Percentiles rank a stretch among this genome's conserved stretches.
phyloP scores from a whole-genome alignment of 371 early-diverging fungal genomes.

The Mortierella sp. region DNA sequence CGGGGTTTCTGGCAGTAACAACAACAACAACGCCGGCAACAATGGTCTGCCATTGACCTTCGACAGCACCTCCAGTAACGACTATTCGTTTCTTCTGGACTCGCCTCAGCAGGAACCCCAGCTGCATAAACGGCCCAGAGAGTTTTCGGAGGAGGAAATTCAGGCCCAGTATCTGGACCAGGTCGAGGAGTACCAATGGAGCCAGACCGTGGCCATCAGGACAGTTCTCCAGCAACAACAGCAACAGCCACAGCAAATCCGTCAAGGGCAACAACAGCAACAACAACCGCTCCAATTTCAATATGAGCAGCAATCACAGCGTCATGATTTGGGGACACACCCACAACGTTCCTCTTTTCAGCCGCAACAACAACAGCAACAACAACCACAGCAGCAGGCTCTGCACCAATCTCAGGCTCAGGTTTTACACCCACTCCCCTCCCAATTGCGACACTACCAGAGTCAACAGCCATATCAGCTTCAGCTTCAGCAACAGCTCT shows the following conservation, averaged over 20 bases:
- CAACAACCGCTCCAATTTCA: conserved; percentile 23
- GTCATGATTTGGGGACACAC: conserved; percentile 10
- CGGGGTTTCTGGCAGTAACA: not conserved
- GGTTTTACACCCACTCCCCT: not conserved
- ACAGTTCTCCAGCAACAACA: conserved; percentile 39
- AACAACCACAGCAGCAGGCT: conserved; percentile 10
- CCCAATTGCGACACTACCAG: conserved; percentile 3
- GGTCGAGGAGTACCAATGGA: conserved; percentile 48
- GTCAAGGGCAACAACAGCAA: conserved; percentile 6
- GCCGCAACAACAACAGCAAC: conserved; percentile 5
- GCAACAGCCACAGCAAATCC: conserved; percentile 21
- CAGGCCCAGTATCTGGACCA: conserved; percentile 48
- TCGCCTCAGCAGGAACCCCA: conserved; percentile 1
- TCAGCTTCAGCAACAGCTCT: conserved; percentile 14
- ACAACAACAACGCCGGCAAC: conserved; percentile 5
- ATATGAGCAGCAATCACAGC: conserved; percentile 19
- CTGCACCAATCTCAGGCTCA: not conserved
- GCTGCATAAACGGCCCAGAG: conserved; percentile 24
- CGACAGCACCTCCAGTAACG: not conserved
- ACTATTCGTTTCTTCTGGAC: conserved; percentile 11
- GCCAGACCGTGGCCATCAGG: conserved; percentile 47
- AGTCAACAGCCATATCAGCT: conserved; percentile 9
- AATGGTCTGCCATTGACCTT: not conserved
- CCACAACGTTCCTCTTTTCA: conserved; percentile 14
- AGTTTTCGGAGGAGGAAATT: conserved; percentile 39